Evolutionary conservation across 257 asterid species (phyloP).

Genomic region (Thymus mandschuricus): DNA sequence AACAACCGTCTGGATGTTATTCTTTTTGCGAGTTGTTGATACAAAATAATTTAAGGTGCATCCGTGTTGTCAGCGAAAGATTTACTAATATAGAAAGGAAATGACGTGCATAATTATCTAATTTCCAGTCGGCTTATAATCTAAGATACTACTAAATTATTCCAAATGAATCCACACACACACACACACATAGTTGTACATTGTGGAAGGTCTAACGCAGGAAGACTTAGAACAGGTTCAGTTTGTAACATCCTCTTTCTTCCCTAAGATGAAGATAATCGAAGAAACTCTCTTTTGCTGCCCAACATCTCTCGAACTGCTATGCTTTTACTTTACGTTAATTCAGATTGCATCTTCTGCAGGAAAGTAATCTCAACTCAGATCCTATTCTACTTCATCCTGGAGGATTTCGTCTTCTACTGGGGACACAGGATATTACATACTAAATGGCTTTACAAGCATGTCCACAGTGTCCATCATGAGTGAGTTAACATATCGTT

Average conservation of each 20-base stretch:
- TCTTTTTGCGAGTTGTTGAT: neutral
- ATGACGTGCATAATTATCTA: neutral
- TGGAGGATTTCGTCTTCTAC: conserved; percentile 94
- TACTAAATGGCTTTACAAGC: conserved; percentile 98
- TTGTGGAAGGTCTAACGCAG: conserved; percentile 8
- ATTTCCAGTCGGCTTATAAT: neutral
- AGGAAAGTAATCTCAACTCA: conserved; percentile 92
- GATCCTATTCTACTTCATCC: conserved; percentile 82
- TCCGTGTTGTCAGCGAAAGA: neutral
- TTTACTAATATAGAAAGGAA: neutral
- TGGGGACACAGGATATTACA: conserved; percentile 98
- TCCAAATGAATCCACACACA: conserved; percentile 4
- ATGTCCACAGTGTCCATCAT: conserved; percentile 98
- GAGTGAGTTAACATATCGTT: conserved; percentile 65
- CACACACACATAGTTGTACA: neutral
- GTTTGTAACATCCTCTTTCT: neutral
- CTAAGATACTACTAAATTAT: neutral
- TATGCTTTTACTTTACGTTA: conserved; percentile 16
- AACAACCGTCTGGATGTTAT: conserved; percentile 18
- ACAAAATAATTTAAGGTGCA: neutral
- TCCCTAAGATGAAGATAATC: neutral
- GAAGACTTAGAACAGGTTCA: neutral
- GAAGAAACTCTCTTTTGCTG: conserved; percentile 1
- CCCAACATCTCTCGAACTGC: conserved; percentile 19
- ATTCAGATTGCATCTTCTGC: conserved; percentile 42